A percentile compares a stretch with the other conserved stretches of the same genome.
phyloP scores from a whole-genome alignment of 805 yeast genomes.

The Schizosaccharomyces octosporus region DNA sequence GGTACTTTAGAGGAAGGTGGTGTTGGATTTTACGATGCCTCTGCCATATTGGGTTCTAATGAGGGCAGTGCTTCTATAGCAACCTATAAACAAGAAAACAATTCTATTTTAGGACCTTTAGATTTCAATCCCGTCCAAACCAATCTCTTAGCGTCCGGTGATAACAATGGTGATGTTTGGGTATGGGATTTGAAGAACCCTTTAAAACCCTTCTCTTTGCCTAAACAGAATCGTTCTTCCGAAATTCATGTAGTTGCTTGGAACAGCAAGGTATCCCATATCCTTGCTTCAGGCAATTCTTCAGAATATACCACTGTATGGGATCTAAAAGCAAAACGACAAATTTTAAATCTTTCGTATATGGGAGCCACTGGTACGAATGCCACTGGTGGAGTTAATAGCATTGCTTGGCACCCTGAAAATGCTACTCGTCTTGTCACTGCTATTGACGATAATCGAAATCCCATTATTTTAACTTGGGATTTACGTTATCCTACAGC shows the following conservation, averaged over 20 bases:
- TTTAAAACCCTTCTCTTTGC: constrained; percentile 38
- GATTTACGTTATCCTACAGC: constrained; percentile 79
- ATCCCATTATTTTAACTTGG: constrained; percentile 72
- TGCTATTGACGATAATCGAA: constrained; percentile 58
- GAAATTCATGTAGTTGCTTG: constrained; percentile 64
- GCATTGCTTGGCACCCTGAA: constrained; percentile 83
- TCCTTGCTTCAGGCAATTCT: constrained; percentile 71
- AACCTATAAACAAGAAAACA: constrained; percentile 33
- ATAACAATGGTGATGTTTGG: constrained; percentile 63
- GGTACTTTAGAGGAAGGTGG: constrained; percentile 75
- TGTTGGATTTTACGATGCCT: constrained; percentile 54
- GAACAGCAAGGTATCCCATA: constrained; percentile 65
- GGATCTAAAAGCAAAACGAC: constrained; percentile 74
- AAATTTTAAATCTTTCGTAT: constrained; percentile 65
- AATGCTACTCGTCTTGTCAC: constrained; percentile 57
- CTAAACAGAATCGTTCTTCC: constrained; percentile 55
- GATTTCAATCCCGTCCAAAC: constrained; percentile 54
- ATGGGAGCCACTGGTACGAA: constrained; percentile 18
- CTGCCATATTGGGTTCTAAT: constrained; percentile 13
- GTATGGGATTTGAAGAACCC: constrained; percentile 68
- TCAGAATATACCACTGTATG: constrained; percentile 76
- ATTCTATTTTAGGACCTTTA: constrained; percentile 38
- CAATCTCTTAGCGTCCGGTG: constrained; percentile 63
- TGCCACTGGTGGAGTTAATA: constrained; percentile 42
- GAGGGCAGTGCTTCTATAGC: constrained; percentile 25